Evolutionary conservation across 2,329 filamentous ascomycete species (phyloP).

Genomic region (Ascochyta koolunga): DNA sequence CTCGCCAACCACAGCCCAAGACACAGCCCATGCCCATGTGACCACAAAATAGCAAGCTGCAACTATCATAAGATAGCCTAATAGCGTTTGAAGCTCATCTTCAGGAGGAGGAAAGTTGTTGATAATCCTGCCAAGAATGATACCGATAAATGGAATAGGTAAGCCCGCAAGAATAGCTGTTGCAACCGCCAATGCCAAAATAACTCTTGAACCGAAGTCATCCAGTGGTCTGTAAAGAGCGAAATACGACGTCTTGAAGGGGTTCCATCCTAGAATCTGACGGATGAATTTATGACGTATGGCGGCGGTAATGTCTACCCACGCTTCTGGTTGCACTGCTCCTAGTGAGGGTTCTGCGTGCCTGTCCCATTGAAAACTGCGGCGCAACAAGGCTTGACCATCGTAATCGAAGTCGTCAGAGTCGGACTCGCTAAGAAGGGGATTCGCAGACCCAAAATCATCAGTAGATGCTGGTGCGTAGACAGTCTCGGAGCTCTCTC

Average conservation of each 20-base stretch:
- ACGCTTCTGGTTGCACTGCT: constrained; percentile 43
- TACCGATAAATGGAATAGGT: constrained; percentile 61
- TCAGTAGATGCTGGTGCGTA: constrained; percentile 15
- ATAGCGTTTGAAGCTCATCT: constrained; percentile 49
- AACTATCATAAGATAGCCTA: constrained; percentile 53
- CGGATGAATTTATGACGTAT: constrained; percentile 44
- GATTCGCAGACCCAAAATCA: constrained; percentile 25
- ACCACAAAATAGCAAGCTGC: constrained; percentile 57
- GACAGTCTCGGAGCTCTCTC: constrained; percentile 8
- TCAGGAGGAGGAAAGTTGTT: constrained; percentile 57
- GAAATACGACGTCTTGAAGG: constrained; percentile 57
- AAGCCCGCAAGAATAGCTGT: constrained; percentile 49
- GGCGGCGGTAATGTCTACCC: constrained; percentile 33
- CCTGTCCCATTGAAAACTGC: constrained; percentile 39
- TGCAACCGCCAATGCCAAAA: constrained; percentile 44
- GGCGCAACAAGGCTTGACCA: constrained; percentile 22
- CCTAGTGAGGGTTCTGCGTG: constrained; percentile 45
- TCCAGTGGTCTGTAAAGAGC: constrained; percentile 55
- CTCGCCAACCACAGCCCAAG: constrained; percentile 59
- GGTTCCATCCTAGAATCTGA: constrained; percentile 51
- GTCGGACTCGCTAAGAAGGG: constrained; percentile 24
- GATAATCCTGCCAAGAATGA: constrained; percentile 59
- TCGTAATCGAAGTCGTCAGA: constrained; percentile 27
- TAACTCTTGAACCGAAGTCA: constrained; percentile 46
- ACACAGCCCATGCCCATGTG: constrained; percentile 57